Base-by-base conservation (phyloP, 2,329 filamentous ascomycete genomes). In the Cadophora luteo-olivacea region DNA sequence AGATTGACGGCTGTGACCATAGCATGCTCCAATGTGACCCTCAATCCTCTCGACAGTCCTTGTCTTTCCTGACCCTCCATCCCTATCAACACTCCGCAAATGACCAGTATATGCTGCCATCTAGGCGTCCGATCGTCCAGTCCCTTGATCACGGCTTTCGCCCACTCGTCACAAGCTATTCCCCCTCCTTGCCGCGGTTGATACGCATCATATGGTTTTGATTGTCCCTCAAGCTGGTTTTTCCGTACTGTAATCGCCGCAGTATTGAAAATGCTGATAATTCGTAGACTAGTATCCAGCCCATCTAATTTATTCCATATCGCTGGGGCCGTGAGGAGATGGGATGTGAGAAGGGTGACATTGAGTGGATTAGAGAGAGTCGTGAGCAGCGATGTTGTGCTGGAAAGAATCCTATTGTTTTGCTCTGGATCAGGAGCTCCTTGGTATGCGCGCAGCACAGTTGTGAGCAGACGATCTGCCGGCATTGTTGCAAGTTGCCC, bases 81-180 rank as follows among this genome's bases (percentile, higher is more conserved):
- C 4, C 89, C 89, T 79, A 69, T 81, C 48, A 91, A 81, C 64
- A 92, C 77, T 45, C 90, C 90, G 0, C 85, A 87, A 2, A 92
- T 83, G 0, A 90, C 81, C 14, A 92, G 80, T 25, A 89, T 74
- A 80, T 92, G 91, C 75, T 89, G 86, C 89, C 90, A 92, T 78
- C 89, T 81, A 87, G 78, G 88, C 73, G 88, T 86, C 85, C 88
- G 90, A 11, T 80, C 79, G 72, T 81, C 80, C 7, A 79, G 74
- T 11, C 80, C 80, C 63, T 77, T 78, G 12, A 81, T 70, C n/a
- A 81, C 77, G 49, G 79, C 78, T 68, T 73, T 78, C 25, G 79
- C 75, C 80, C 80, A 81, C 60, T 80, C 79, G 72, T 79, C 79
- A 64, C 75, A 74, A 5, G 68, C 76, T 84, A 86, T 79, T 83